Conservation (phyloP, 768 basidiomycete genomes). For the Podaxis sp. region DNA sequence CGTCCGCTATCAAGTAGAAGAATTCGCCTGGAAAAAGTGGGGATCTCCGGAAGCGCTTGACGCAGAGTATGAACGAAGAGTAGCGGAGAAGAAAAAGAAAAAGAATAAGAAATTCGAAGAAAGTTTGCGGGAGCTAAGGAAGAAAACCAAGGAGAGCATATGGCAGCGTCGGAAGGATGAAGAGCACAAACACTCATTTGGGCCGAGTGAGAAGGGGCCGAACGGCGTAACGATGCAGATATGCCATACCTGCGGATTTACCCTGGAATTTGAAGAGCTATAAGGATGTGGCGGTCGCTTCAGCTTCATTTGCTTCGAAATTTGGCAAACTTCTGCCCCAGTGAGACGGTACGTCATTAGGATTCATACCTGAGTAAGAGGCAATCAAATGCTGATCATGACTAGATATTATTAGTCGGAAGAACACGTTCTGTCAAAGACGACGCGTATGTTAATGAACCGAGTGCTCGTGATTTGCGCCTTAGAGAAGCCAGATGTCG, state of each 20-base stretch:
- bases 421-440: not conserved
- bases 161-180: slow-evolving; percentile 86
- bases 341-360: not conserved
- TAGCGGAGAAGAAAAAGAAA: slow-evolving; percentile 80
- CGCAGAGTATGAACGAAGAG: slow-evolving; percentile 76
- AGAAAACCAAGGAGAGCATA: slow-evolving; percentile 81
- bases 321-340: not conserved
- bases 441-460: not conserved
- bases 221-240: slow-evolving; percentile 64
- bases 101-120: slow-evolving; percentile 96
- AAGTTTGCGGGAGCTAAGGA: slow-evolving; percentile 76
- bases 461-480: not conserved
- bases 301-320: not conserved
- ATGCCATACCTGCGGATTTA: slow-evolving; percentile 89
- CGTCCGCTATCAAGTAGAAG: slow-evolving; percentile 89
- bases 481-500: not conserved
- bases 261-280: slow-evolving; percentile 76
- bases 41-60: slow-evolving; percentile 90
- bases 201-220: slow-evolving; percentile 45
- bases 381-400: not conserved
- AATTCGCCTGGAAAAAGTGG: slow-evolving; percentile 98
- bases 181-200: slow-evolving; percentile 86
- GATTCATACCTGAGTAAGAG: not conserved
- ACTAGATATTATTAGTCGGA: not conserved
- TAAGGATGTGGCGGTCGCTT: slow-evolving; percentile 35